phyloP scores from a whole-genome alignment of 1,139 yeast genomes.

The Eremothecium sinecaudum region DNA sequence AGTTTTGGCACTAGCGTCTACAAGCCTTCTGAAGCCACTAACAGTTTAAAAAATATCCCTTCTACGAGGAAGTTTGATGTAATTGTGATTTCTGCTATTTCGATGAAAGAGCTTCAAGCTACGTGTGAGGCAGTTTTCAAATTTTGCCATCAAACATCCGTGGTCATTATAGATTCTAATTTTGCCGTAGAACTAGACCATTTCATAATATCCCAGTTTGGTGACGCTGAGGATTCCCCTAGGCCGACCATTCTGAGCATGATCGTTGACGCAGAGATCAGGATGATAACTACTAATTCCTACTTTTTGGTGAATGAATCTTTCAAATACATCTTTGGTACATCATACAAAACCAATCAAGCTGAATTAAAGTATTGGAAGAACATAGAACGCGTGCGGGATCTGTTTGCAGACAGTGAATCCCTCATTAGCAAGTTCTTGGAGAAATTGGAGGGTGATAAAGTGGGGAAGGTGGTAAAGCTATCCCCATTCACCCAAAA shows the following conservation, averaged over 20 bases:
- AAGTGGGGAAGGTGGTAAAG: conserved; percentile 11
- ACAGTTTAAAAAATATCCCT: conserved; percentile 11
- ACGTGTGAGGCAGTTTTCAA: conserved; percentile 14
- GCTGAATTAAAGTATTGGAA: conserved; percentile 7
- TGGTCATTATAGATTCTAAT: conserved; percentile 21
- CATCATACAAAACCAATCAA: conserved; percentile 13
- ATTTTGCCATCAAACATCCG: conserved; percentile 16
- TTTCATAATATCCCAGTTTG: conserved; percentile 6
- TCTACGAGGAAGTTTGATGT: conserved; percentile 19
- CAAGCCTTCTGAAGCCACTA: conserved; percentile 25
- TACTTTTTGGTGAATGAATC: conserved; percentile 23
- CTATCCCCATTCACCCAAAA: conserved; percentile 6
- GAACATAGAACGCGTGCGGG: conserved; percentile 11
- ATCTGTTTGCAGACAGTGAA: conserved; percentile 8
- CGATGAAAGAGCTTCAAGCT: conserved; percentile 18
- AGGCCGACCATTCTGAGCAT: conserved; percentile 18
- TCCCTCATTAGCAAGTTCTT: conserved; percentile 15
- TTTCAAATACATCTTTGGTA: conserved; percentile 19
- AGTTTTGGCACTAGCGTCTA: conserved; percentile 27
- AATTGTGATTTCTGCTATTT: conserved; percentile 21
- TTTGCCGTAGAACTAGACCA: conserved; percentile 27
- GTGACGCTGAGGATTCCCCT: not conserved
- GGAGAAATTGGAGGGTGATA: conserved; percentile 15
- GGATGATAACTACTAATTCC: conserved; percentile 26
- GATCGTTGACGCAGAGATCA: conserved; percentile 23